phyloP scores from a whole-genome alignment of 2,329 filamentous ascomycete genomes.

The Paraphaeosphaeria sporulosa region DNA sequence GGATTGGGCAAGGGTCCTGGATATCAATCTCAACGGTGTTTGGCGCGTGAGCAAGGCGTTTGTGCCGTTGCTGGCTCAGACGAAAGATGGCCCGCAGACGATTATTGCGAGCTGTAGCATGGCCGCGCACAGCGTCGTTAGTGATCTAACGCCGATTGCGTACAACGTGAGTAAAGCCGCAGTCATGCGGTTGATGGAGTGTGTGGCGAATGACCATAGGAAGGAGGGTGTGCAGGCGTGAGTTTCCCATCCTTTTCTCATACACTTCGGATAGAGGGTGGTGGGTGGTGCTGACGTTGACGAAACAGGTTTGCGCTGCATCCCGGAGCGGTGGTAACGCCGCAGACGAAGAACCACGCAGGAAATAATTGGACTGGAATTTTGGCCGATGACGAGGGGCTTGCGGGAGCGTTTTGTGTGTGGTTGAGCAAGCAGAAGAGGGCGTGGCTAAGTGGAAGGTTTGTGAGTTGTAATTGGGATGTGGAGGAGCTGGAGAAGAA shows the following conservation, averaged over 20 bases:
- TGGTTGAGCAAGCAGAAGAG: constrained; percentile 32
- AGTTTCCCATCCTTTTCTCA: neutral
- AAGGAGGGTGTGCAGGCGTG: constrained; percentile 26
- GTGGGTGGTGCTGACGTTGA: neutral
- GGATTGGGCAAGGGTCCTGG: constrained; percentile 30
- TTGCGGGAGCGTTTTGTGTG: constrained; percentile 36
- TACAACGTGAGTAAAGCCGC: constrained; percentile 32
- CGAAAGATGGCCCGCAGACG: constrained; percentile 21
- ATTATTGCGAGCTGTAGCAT: constrained; percentile 24
- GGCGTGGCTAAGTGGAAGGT: constrained; percentile 34
- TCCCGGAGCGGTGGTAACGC: constrained; percentile 35
- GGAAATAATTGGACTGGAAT: constrained; percentile 17
- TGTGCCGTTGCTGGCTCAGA: constrained; percentile 22
- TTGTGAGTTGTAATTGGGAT: constrained; percentile 35
- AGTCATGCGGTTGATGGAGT: constrained; percentile 29
- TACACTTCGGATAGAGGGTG: too few species aligned
- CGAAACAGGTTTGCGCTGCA: constrained; percentile 22
- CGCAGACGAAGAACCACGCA: constrained; percentile 18
- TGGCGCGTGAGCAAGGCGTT: constrained; percentile 30
- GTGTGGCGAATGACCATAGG: constrained; percentile 45
- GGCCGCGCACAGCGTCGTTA: constrained; percentile 19
- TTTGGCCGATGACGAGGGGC: constrained; percentile 30
- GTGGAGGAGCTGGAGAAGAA: constrained; percentile 33
- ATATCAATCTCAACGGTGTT: constrained; percentile 30
- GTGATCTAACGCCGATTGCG: constrained; percentile 23